Base-by-base conservation (phyloP, 208 protist genomes). In the Borovskyia barvae region DNA sequence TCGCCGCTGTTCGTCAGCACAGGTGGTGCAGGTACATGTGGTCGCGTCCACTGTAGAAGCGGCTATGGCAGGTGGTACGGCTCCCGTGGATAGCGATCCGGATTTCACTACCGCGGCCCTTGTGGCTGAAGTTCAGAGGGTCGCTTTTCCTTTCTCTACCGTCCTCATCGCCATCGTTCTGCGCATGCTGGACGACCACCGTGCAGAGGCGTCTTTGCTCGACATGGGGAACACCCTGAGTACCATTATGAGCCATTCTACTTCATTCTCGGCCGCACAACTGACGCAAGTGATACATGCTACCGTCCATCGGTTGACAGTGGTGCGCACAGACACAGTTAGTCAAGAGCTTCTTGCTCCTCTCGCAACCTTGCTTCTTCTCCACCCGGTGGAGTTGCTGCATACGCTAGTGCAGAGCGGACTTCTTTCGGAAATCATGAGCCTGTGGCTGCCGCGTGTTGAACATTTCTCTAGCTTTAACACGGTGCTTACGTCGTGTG, bases 321-420 rank as follows among this genome's bases (percentile, higher is more conserved):
- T 50, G 7, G 75, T 76, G 33, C 64, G 67, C 19, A 86, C 78
- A 0, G 66, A 74, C 53, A 81, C 66, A 5, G 80, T 84, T 8
- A 53, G 41, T 5, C 55, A 83, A 51, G 72, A 87, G 59, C 68
- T 91, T 28, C 40, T 91, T 11, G 35, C 58, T 4, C 80, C 84
- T 19, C 53, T 91, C 4, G 77, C 80, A 30, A 62, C 74, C n/a
- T 53, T 91, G 50, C 49, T 85, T 33, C 50, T 55, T 49, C 43
- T 49, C 17, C 64, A 87, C 67, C 65, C 73, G 1, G 69, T 45
- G n/a, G 66, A 68, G 12, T 67, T 87, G 43, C 48, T 81, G 20
- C 54, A 52, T 28, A 65, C 66, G 20, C 43, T 89, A 28, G 54
- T 43, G 39, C 60, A 74, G 37, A 56, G 43, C 17, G 72, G 63